Percentiles rank a stretch among this genome's conserved stretches.
These are phyloP conservation scores for Filosporella fistucella DNA, from an alignment of 495 filamentous ascomycete species.

Conservation along the genomic window DNA sequence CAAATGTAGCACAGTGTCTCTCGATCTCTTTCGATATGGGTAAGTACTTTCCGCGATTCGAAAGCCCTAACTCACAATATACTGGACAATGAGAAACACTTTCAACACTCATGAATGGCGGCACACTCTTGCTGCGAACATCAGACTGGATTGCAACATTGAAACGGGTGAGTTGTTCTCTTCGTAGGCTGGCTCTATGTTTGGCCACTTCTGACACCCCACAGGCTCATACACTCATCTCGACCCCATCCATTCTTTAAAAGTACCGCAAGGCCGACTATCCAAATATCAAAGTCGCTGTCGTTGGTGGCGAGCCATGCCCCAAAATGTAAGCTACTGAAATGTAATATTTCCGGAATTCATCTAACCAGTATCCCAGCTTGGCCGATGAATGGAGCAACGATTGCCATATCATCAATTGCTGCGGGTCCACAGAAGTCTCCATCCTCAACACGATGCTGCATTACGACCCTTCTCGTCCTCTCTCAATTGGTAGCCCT, in stretches of 20 bases:
- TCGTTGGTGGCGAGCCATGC: constrained; percentile 30
- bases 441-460: constrained; percentile 33
- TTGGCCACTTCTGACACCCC: not conserved
- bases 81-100: constrained; percentile 36
- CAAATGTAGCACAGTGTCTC: constrained; percentile 31
- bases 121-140: constrained; percentile 21
- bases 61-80: constrained; percentile 7
- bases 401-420: constrained; percentile 16
- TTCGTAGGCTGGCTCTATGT: not conserved
- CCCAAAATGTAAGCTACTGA: constrained; percentile 13
- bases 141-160: constrained; percentile 3
- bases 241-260: constrained; percentile 30
- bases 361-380: not conserved
- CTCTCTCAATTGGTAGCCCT: constrained; percentile 32
- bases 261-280: constrained; percentile 26
- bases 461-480: constrained; percentile 24
- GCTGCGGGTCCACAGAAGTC: constrained; percentile 36
- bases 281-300: constrained; percentile 31
- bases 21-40: constrained; percentile 38
- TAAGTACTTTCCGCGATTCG: constrained; percentile 15
- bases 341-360: not conserved
- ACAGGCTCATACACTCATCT: constrained; percentile 17
- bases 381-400: not conserved
- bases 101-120: constrained; percentile 32
- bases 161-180: constrained; percentile 1